These are phyloP conservation scores for Plantago coronopus DNA, from an alignment of 305 asterid genomes.

Conservation along the genomic window DNA sequence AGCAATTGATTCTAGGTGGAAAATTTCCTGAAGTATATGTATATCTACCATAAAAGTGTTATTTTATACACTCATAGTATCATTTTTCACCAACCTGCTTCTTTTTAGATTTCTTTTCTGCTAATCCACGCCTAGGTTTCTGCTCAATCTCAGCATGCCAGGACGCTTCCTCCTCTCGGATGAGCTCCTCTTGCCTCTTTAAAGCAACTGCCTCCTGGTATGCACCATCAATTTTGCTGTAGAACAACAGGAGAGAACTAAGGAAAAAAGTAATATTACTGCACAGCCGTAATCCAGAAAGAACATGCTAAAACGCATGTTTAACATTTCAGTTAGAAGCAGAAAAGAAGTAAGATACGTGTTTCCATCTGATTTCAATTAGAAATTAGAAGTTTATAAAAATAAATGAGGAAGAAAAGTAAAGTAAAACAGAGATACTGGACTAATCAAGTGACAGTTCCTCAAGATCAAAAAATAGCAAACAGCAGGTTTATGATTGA, in stretches of 20 bases:
- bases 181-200: slow-evolving; percentile 98
- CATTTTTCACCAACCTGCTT: slow-evolving; percentile 62
- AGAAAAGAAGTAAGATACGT: background rate
- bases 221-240: slow-evolving; percentile 91
- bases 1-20: too few relatives aligned
- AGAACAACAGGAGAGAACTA: slow-evolving; percentile 19
- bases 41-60: too few relatives aligned
- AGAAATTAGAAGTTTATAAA: too few relatives aligned
- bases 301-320: background rate
- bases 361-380: too few relatives aligned
- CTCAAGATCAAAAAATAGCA: too few relatives aligned
- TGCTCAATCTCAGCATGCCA: slow-evolving; percentile 81
- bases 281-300: background rate
- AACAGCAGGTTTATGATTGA: too few relatives aligned
- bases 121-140: slow-evolving; percentile 61
- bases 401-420: too few relatives aligned
- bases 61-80: background rate
- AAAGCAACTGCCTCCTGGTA: slow-evolving; percentile 93
- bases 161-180: slow-evolving; percentile 95
- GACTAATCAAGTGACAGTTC: too few relatives aligned
- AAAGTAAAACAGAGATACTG: too few relatives aligned
- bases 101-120: slow-evolving; percentile 81
- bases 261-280: background rate
- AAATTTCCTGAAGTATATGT: too few relatives aligned
- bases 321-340: background rate